Base-by-base conservation (phyloP, 1,284 basidiomycete species). In the Puccinia triticina region DNA sequence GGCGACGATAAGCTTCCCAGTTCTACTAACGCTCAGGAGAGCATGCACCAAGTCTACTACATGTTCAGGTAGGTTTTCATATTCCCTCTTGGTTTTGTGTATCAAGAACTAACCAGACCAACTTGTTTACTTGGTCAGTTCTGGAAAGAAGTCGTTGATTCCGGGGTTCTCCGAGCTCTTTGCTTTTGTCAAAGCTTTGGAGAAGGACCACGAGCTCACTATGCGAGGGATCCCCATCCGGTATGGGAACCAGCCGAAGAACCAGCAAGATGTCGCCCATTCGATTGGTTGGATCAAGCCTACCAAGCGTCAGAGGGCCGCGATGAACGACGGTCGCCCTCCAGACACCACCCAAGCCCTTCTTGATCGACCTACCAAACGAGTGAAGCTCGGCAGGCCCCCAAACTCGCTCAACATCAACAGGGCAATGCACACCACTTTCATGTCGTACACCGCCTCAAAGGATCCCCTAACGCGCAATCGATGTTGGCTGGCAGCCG, bases 401-500 rank as follows among this genome's bases (percentile, higher is more conserved):
- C n/a, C n/a, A n/a, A n/a, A n/a, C n/a, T n/a, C n/a, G n/a, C n/a
- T n/a, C n/a, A n/a, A n/a, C n/a, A n/a, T n/a, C n/a, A n/a, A n/a
- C n/a, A n/a, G n/a, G n/a, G n/a, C n/a, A n/a, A n/a, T n/a, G n/a
- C n/a, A n/a, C n/a, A n/a, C n/a, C 29, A 55, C 73, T 10, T 75
- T 37, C 16, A 26, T 40, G 18, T 53, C 37, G 2, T 75, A 57
- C 23, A 1, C 11, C 10, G 57, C 34, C 12, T 55, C 40, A 4
- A 73, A 4, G 10, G n/a, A 57, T 7, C 1, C 7, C 1, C 10
- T 18, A 18, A n/a, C 16, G 26, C n/a, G 50, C 8, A 75, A 75
- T 14, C 12, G 50, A 34, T 75, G 73, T 43, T 75, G 73, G 73
- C 11, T 75, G 43, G 34, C 50, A 21, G 23, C 21, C 21, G n/a